These are phyloP conservation scores for Acanthamoeba lenticulata DNA, from an alignment of 208 protist genomes.

Conservation along the genomic window DNA sequence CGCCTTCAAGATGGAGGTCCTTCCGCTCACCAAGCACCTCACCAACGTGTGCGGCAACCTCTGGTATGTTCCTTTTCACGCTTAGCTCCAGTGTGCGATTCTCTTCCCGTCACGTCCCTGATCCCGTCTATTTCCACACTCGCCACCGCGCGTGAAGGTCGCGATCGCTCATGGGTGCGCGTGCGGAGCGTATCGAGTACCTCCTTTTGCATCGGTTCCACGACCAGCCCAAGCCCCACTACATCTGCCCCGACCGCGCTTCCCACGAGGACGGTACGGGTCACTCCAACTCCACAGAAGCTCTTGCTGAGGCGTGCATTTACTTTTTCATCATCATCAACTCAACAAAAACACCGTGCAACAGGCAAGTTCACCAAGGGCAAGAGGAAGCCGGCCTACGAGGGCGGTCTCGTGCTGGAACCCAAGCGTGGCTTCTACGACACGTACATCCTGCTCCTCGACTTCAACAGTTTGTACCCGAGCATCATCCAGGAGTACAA, in stretches of 20 bases:
- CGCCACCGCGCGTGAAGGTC: not conserved
- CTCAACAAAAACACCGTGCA: not conserved
- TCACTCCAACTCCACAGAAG: not conserved
- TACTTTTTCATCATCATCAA: not conserved
- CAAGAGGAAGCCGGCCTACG: conserved; percentile 77
- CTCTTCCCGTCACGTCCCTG: conserved; percentile 3
- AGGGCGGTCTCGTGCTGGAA: conserved; percentile 93
- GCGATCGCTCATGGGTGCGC: conserved; percentile 91
- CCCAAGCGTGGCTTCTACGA: conserved; percentile 98
- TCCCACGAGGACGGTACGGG: not conserved
- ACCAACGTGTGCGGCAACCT: conserved; percentile 96
- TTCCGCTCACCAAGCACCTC: conserved; percentile 98
- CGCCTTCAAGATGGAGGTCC: conserved; percentile 93
- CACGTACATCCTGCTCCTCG: conserved; percentile 98
- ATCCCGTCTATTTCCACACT: not conserved
- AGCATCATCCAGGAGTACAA: conserved; percentile 99
- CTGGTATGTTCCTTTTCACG: conserved; percentile 85
- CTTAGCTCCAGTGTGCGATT: too few species aligned
- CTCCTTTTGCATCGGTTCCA: conserved; percentile 97
- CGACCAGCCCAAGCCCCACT: conserved; percentile 33
- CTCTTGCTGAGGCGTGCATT: too few species aligned
- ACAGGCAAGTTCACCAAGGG: conserved; percentile 17
- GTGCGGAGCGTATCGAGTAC: conserved; percentile 98
- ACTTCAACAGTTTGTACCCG: conserved; percentile 99
- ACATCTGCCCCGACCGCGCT: conserved; percentile 27